These are phyloP conservation scores for Backusella australiensis DNA, from an alignment of 192 early-diverging fungal genomes.

Conservation along the genomic window DNA sequence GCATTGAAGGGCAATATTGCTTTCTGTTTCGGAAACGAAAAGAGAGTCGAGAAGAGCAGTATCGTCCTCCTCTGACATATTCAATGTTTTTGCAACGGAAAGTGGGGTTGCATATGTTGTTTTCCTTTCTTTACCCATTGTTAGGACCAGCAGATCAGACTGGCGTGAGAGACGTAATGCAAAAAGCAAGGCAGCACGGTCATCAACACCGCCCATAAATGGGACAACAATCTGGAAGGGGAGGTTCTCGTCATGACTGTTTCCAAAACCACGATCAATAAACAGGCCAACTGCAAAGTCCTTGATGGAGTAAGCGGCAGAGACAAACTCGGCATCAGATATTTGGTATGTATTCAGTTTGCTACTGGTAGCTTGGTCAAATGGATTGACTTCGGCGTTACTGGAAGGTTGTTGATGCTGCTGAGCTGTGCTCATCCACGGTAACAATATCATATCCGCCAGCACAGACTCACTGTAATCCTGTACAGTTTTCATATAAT, in stretches of 20 bases:
- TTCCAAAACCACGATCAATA: conserved; percentile 69
- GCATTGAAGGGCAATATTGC: neutral
- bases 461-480: conserved; percentile 48
- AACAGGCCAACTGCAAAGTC: conserved; percentile 53
- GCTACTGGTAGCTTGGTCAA: neutral
- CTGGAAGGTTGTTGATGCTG: neutral
- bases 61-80: neutral
- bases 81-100: neutral
- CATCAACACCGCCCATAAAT: conserved; percentile 74
- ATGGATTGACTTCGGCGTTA: neutral
- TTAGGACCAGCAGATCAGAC: neutral
- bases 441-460: conserved; percentile 69
- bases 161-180: conserved; percentile 40
- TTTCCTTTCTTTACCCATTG: neutral
- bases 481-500: conserved; percentile 69
- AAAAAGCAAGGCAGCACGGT: conserved; percentile 60
- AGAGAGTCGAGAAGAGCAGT: neutral
- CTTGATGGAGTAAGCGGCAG: conserved; percentile 19
- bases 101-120: neutral
- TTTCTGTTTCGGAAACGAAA: neutral
- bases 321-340: conserved; percentile 13
- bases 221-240: conserved; percentile 59
- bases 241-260: conserved; percentile 42
- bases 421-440: conserved; percentile 47
- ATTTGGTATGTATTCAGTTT: neutral